Percentiles rank a stretch among this genome's conserved stretches.
Evolutionary conservation across 805 yeast species (phyloP).

Genomic region (Monosporozyma solicola): DNA sequence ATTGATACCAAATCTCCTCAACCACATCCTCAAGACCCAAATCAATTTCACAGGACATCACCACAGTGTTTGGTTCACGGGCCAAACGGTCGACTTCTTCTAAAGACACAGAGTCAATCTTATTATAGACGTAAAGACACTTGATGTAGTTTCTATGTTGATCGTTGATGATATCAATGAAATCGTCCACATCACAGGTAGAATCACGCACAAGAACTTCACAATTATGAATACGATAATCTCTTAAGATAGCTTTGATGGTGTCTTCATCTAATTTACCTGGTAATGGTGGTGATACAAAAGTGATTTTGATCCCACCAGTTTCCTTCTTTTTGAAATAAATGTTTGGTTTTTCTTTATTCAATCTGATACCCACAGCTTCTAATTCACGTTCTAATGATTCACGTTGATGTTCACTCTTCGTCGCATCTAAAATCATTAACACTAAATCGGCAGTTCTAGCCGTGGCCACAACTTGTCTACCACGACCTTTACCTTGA

Average conservation of each 20-base stretch:
- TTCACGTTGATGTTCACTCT: constrained; percentile 79
- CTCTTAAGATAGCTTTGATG: constrained; percentile 67
- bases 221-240: constrained; percentile 85
- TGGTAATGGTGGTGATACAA: constrained; percentile 66
- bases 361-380: constrained; percentile 86
- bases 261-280: constrained; percentile 66
- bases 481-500: constrained; percentile 95
- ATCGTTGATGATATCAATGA: constrained; percentile 84
- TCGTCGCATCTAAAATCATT: constrained; percentile 94
- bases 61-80: constrained; percentile 85
- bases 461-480: constrained; percentile 94
- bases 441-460: constrained; percentile 87
- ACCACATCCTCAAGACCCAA: constrained; percentile 81
- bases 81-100: constrained; percentile 93
- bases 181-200: constrained; percentile 82
- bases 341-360: constrained; percentile 70
- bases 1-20: constrained; percentile 88
- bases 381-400: constrained; percentile 85
- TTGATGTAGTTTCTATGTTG: constrained; percentile 80
- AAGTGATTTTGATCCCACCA: constrained; percentile 84
- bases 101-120: constrained; percentile 87
- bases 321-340: constrained; percentile 70
- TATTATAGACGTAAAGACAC: constrained; percentile 89
- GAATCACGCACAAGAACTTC: constrained; percentile 88
- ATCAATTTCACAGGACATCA: constrained; percentile 84